phyloP scores from a whole-genome alignment of 257 asterid genomes.

The Solanum lycopersicoides region DNA sequence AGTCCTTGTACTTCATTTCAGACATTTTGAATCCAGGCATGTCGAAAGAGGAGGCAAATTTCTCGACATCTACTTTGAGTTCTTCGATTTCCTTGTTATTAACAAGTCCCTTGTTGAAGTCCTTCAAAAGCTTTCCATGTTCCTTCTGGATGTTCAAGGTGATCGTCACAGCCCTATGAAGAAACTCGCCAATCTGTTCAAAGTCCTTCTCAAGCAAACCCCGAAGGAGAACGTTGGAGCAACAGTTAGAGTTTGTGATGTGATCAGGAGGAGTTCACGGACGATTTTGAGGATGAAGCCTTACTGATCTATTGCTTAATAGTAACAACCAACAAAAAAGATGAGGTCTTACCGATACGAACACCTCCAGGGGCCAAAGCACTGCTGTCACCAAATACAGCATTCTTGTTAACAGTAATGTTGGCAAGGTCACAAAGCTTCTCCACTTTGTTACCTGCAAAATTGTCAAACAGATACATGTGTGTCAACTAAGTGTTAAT shows the following conservation, averaged over 20 bases:
- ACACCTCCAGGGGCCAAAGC: constrained; percentile 99
- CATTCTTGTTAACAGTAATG: constrained; percentile 96
- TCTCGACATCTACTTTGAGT: constrained; percentile 88
- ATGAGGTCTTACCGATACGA: constrained; percentile 68
- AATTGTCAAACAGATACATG: background rate
- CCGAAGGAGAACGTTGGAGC: background rate
- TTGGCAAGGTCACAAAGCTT: constrained; percentile 88
- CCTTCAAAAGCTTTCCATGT: constrained; percentile 81
- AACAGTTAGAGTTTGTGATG: background rate
- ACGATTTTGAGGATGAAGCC: background rate
- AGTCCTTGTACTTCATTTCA: constrained; percentile 86
- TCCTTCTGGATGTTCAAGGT: constrained; percentile 88
- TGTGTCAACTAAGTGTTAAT: background rate
- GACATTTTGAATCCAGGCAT: constrained; percentile 92
- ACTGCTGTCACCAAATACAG: constrained; percentile 98
- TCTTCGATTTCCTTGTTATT: constrained; percentile 84
- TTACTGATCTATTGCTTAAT: background rate
- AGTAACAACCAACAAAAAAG: background rate
- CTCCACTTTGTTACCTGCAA: constrained; percentile 91
- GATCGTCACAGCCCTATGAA: constrained; percentile 71
- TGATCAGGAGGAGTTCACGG: background rate
- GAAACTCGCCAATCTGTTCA: constrained; percentile 91
- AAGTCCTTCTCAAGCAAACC: constrained; percentile 95
- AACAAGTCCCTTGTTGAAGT: constrained; percentile 86
- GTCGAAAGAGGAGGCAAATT: constrained; percentile 68